These are phyloP conservation scores for Mucor racemosus DNA, from an alignment of 371 early-diverging fungal species.

Conservation along the genomic window DNA sequence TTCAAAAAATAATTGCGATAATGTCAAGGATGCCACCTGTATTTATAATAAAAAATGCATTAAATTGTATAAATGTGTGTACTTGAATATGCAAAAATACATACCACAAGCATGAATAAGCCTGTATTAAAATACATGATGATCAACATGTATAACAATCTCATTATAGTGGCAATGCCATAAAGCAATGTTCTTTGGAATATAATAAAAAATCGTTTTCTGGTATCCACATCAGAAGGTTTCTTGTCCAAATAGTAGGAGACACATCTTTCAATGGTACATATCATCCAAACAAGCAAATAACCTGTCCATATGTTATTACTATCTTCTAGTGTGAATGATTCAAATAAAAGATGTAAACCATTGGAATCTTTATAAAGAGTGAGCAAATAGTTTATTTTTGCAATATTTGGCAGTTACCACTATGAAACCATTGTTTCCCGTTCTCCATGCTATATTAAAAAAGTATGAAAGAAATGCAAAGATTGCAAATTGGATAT, in stretches of 20 bases:
- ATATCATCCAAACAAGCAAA: constrained; percentile 31
- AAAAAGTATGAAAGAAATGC: not conserved
- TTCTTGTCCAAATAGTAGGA: constrained; percentile 27
- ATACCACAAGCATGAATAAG: constrained; percentile 38
- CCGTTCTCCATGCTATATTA: constrained; percentile 11
- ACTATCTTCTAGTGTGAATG: constrained; percentile 24
- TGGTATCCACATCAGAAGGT: not conserved
- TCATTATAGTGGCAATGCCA: constrained; percentile 33
- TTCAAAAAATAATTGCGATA: constrained; percentile 17
- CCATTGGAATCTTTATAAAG: constrained; percentile 26
- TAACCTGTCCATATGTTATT: constrained; percentile 27
- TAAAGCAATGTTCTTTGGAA: constrained; percentile 27
- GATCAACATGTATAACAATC: constrained; percentile 44
- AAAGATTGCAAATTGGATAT: not conserved
- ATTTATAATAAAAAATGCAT: no score
- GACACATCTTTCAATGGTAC: constrained; percentile 36
- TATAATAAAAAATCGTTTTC: constrained; percentile 5
- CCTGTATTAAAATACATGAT: constrained; percentile 48
- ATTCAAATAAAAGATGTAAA: constrained; percentile 41
- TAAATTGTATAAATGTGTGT: not conserved
- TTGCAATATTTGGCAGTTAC: constrained; percentile 10
- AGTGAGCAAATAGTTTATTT: not conserved
- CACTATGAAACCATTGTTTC: constrained; percentile 37
- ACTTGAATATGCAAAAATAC: not conserved
- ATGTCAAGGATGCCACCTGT: constrained; percentile 15